These are phyloP conservation scores for Setaria italica DNA, from an alignment of 202 grass and related monocot species.

Conservation along the genomic window DNA sequence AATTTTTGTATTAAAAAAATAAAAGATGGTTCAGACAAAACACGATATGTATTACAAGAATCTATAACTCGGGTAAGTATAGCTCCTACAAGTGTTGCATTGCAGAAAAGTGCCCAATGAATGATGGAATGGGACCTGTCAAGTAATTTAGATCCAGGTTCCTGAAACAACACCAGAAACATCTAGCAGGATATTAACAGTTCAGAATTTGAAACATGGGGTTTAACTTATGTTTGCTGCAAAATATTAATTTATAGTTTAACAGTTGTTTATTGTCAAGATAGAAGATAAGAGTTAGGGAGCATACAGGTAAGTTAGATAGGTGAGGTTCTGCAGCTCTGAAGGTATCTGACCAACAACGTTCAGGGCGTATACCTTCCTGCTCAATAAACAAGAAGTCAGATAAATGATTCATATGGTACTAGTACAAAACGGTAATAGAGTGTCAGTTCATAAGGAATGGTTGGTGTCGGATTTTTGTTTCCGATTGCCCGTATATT, in stretches of 20 bases:
- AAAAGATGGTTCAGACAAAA: conserved; percentile 19
- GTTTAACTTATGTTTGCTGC: not conserved
- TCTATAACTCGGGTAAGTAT: not conserved
- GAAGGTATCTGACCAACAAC: conserved; percentile 56
- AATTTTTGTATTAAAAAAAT: not conserved
- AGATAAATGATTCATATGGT: not conserved
- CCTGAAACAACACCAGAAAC: conserved; percentile 42
- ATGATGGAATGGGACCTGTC: conserved; percentile 56
- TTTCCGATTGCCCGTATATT: not conserved
- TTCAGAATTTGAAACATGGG: not conserved
- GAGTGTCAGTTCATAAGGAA: not conserved
- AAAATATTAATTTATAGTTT: no score
- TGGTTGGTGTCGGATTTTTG: not conserved
- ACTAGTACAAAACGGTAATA: not conserved
- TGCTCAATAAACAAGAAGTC: conserved; percentile 27
- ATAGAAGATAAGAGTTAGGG: not conserved
- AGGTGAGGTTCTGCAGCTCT: conserved; percentile 63
- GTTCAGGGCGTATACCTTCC: conserved; percentile 46
- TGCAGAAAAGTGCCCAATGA: conserved; percentile 58
- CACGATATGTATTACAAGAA: not conserved
- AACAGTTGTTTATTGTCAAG: not conserved
- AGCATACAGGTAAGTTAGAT: conserved; percentile 54
- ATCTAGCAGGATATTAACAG: not conserved
- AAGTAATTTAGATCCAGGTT: conserved; percentile 53
- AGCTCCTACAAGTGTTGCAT: conserved; percentile 57